A percentile compares a stretch with the other conserved stretches of the same genome.
phyloP scores from a whole-genome alignment of 352 stramenopile genomes.

The Phytophthora chlamydospora region DNA sequence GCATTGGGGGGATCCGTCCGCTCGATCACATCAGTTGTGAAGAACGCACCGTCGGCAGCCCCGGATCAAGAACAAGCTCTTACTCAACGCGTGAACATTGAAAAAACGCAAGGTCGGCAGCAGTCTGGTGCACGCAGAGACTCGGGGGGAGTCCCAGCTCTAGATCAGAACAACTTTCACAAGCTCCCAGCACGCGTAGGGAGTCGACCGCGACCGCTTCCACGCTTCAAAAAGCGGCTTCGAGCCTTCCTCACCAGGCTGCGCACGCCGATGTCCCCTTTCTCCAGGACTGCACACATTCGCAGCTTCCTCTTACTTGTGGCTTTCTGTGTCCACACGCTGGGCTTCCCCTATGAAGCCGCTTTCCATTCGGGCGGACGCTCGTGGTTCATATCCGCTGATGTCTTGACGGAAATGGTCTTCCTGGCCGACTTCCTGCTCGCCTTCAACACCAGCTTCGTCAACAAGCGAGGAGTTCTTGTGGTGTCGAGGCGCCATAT shows the following conservation, averaged over 20 bases:
- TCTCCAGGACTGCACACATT: slow-evolving; percentile 20
- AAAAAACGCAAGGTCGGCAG: slow-evolving; percentile 5
- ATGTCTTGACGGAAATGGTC: slow-evolving; percentile 26
- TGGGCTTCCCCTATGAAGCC: slow-evolving; percentile 45
- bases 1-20: slow-evolving; percentile 10
- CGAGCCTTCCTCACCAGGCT: slow-evolving; percentile 11
- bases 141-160: slow-evolving; percentile 1
- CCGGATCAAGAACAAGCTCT: slow-evolving; percentile 16
- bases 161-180: slow-evolving; percentile 18
- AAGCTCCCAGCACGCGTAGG: slow-evolving; percentile 16
- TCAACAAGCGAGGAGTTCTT: slow-evolving; percentile 41
- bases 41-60: not conserved
- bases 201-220: slow-evolving; percentile 23
- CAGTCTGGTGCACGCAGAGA: slow-evolving; percentile 2
- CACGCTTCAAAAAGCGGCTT: slow-evolving; percentile 20
- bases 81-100: slow-evolving; percentile 8
- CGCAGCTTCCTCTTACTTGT: slow-evolving; percentile 30
- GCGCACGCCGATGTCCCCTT: slow-evolving; percentile 22
- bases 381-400: slow-evolving; percentile 8
- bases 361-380: slow-evolving; percentile 31
- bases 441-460: slow-evolving; percentile 53
- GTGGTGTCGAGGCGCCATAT: slow-evolving; percentile 45
- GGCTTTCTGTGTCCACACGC: slow-evolving; percentile 30
- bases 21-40: slow-evolving; percentile 9
- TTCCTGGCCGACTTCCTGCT: slow-evolving; percentile 51